These are phyloP conservation scores for Apiotrichum sp. DNA, from an alignment of 1,284 basidiomycete genomes.

Conservation along the genomic window DNA sequence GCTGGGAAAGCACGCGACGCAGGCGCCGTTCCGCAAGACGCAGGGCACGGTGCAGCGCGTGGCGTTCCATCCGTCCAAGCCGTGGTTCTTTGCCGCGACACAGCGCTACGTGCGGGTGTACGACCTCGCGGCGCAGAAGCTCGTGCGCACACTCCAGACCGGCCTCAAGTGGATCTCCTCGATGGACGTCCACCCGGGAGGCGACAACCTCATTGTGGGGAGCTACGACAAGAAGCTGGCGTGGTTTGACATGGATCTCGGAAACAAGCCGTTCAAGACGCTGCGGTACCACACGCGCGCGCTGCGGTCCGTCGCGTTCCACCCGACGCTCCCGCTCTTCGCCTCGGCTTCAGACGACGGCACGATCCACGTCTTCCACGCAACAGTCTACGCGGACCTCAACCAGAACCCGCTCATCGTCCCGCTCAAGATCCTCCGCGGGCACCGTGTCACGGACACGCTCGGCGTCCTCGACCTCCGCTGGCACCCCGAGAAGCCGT, in stretches of 20 bases:
- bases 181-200: slow-evolving; percentile 91
- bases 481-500: slow-evolving; percentile 87
- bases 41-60: slow-evolving; percentile 86
- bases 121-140: slow-evolving; percentile 86
- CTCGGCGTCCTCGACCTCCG: slow-evolving; percentile 84
- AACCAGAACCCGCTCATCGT: slow-evolving; percentile 96
- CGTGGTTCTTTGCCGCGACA: slow-evolving; percentile 97
- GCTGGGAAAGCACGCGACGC: slow-evolving; percentile 83
- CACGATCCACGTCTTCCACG: slow-evolving; percentile 93
- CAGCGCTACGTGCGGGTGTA: slow-evolving; percentile 95
- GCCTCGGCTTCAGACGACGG: slow-evolving; percentile 95
- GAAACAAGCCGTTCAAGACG: slow-evolving; percentile 92
- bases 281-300: slow-evolving; percentile 92
- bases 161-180: slow-evolving; percentile 96
- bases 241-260: slow-evolving; percentile 98
- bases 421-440: slow-evolving; percentile 89
- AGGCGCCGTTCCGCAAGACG: slow-evolving; percentile 93
- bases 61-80: slow-evolving; percentile 88
- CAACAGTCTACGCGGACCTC: slow-evolving; percentile 85
- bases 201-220: slow-evolving; percentile 93
- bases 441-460: slow-evolving; percentile 75
- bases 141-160: slow-evolving; percentile 85
- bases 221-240: slow-evolving; percentile 95
- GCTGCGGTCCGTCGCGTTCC: slow-evolving; percentile 84
- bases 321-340: slow-evolving; percentile 90